Evolutionary conservation across 176 grass and related monocot genomes (phyloP).

Genomic region (Triticum monococcum): DNA sequence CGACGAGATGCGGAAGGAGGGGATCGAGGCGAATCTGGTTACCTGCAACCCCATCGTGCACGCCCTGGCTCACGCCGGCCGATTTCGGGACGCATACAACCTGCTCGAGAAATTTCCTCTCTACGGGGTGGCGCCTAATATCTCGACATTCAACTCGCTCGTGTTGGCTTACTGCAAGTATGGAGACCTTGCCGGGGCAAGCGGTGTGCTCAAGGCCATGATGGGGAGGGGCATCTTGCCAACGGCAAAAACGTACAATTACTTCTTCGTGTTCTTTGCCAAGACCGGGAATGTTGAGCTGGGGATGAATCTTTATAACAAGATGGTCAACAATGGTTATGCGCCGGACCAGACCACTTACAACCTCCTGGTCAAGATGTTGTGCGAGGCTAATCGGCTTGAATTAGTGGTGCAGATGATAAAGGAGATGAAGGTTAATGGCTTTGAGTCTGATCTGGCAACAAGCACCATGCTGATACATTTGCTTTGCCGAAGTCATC

Average conservation of each 20-base stretch:
- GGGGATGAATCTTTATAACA: slow-evolving; percentile 81
- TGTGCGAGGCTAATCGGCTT: slow-evolving; percentile 59
- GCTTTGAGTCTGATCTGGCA: slow-evolving; percentile 66
- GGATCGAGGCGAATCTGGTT: slow-evolving; percentile 50
- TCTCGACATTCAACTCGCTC: slow-evolving; percentile 81
- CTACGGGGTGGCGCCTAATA: slow-evolving; percentile 61
- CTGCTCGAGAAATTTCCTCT: slow-evolving; percentile 89
- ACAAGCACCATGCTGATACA: slow-evolving; percentile 87
- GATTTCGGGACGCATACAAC: slow-evolving; percentile 60
- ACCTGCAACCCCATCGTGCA: slow-evolving; percentile 83
- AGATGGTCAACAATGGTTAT: slow-evolving; percentile 76
- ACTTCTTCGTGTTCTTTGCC: slow-evolving; percentile 71
- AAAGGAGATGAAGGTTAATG: slow-evolving; percentile 58
- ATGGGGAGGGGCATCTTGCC: slow-evolving; percentile 59
- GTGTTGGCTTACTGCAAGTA: slow-evolving; percentile 74
- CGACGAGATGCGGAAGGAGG: slow-evolving; percentile 57
- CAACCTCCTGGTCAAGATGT: slow-evolving; percentile 73
- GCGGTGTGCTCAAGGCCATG: slow-evolving; percentile 68
- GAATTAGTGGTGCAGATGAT: slow-evolving; percentile 65
- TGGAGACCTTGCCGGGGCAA: slow-evolving; percentile 59
- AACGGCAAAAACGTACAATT: slow-evolving; percentile 68
- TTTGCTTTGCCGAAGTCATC: slow-evolving; percentile 59
- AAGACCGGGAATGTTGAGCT: slow-evolving; percentile 53
- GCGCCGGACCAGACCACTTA: slow-evolving; percentile 52
- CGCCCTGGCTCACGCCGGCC: slow-evolving; percentile 51